Evolutionary conservation across 2,329 filamentous ascomycete species (phyloP).

Genomic region (Epichloe sp.): DNA sequence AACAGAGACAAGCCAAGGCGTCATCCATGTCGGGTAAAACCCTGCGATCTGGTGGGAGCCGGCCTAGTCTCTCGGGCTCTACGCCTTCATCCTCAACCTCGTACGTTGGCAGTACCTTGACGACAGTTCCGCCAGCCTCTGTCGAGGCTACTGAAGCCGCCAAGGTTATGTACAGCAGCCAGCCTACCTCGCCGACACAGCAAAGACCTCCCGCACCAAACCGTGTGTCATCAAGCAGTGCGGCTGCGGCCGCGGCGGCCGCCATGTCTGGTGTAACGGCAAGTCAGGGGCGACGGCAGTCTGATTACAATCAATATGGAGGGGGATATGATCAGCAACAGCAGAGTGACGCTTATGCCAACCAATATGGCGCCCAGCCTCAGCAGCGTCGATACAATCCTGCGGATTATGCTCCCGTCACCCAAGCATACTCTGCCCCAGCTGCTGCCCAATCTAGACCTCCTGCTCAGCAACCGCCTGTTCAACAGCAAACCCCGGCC

Average conservation of each 20-base stretch:
- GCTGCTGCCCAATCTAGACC: constrained; percentile 19
- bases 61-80: constrained; percentile 30
- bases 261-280: constrained; percentile 39
- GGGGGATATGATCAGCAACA: constrained; percentile 20
- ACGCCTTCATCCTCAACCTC: constrained; percentile 20
- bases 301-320: constrained; percentile 22
- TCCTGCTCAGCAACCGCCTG: constrained; percentile 12
- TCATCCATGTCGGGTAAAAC: constrained; percentile 52
- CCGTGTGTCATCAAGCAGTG: constrained; percentile 38
- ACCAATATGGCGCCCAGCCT: constrained; percentile 18
- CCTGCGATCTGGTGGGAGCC: constrained; percentile 40
- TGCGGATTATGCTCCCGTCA: constrained; percentile 57
- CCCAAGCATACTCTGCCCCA: constrained; percentile 27
- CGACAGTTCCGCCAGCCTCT: constrained; percentile 5
- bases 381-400: constrained; percentile 60
- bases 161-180: constrained; percentile 46
- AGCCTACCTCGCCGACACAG: constrained; percentile 37
- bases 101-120: constrained; percentile 18
- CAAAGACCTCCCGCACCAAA: constrained; percentile 38
- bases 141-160: constrained; percentile 47
- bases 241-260: constrained; percentile 44
- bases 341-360: constrained; percentile 23
- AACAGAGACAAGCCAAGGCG: constrained; percentile 48
- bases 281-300: constrained; percentile 19
- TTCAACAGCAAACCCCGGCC: constrained; percentile 18